A percentile compares a stretch with the other conserved stretches of the same genome.
Conservation (phyloP, 805 yeast species). For the Saccharomycodes ludwigii region DNA sequence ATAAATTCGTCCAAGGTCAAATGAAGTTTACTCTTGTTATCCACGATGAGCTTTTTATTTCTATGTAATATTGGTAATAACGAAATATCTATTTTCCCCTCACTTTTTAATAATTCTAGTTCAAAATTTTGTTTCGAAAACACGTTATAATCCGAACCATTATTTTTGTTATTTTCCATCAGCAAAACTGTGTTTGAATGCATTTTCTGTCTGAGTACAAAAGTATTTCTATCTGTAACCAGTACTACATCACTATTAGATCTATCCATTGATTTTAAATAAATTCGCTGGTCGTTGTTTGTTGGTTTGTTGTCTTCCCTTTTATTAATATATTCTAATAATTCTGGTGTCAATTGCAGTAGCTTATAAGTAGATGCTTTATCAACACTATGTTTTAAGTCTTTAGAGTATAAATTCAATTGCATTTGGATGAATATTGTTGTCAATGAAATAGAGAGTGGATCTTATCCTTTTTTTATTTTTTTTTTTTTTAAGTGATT, state of each 20-base stretch:
- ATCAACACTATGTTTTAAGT: constrained; percentile 3
- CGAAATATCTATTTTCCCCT: constrained; percentile 23
- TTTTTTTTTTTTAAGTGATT: too few species aligned
- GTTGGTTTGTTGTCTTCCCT: constrained; percentile 10
- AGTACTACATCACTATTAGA: constrained; percentile 37
- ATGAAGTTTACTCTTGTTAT: constrained; percentile 4
- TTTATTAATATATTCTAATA: constrained; percentile 27
- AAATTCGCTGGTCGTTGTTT: constrained; percentile 14
- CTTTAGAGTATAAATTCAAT: constrained; percentile 12
- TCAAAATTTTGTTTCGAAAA: constrained; percentile 19
- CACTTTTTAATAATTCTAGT: constrained; percentile 25
- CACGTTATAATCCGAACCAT: constrained; percentile 20
- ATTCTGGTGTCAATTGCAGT: constrained; percentile 40
- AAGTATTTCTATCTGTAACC: constrained; percentile 48
- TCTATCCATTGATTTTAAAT: constrained; percentile 21
- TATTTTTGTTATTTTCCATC: constrained; percentile 20
- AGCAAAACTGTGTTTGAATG: constrained; percentile 79
- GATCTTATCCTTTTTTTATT: too few species aligned
- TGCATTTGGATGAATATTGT: too few species aligned
- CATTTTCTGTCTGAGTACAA: constrained; percentile 60
- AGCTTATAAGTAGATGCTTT: constrained; percentile 31
- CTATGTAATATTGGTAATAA: constrained; percentile 29
- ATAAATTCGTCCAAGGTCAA: constrained; percentile 25
- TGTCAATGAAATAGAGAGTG: too few species aligned
- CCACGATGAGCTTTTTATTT: constrained; percentile 9